Conservation (phyloP, 495 filamentous ascomycete genomes). For the Podospora pseudoanserina region DNA sequence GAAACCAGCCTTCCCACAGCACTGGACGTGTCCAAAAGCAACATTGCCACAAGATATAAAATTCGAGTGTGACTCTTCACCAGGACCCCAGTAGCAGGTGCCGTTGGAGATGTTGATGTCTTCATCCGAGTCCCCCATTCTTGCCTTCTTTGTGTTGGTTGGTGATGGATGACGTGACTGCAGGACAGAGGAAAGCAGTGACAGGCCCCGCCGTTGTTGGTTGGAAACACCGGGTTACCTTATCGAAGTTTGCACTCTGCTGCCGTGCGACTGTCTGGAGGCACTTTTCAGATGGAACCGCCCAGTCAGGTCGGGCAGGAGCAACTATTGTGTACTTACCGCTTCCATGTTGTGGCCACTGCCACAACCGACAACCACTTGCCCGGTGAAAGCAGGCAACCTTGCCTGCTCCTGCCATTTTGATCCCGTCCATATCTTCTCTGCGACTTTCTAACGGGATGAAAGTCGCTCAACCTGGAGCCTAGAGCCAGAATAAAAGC, state of each 20-base stretch:
- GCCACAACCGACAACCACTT: not conserved
- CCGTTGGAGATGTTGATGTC: slow-evolving; percentile 34
- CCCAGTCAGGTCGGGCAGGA: too few relatives aligned
- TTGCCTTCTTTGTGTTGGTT: not conserved
- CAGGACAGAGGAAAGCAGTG: not conserved
- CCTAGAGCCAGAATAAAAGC: not conserved
- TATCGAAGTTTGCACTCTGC: too few relatives aligned
- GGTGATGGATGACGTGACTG: not conserved
- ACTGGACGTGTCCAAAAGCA: slow-evolving; percentile 29
- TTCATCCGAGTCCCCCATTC: slow-evolving; percentile 13
- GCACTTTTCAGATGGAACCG: too few relatives aligned
- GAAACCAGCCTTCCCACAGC: slow-evolving; percentile 36
- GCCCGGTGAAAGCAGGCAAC: not conserved
- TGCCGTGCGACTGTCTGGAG: too few relatives aligned
- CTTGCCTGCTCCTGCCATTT: not conserved
- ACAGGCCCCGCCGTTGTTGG: not conserved
- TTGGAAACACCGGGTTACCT: too few relatives aligned
- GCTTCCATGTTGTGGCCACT: not conserved
- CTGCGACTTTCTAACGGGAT: not conserved
- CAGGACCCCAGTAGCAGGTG: slow-evolving; percentile 31
- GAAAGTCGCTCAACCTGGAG: not conserved
- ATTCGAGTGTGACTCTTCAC: not conserved
- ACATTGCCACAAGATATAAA: slow-evolving; percentile 41
- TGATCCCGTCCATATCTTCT: not conserved
- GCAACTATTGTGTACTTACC: too few relatives aligned